Evolutionary conservation across 768 basidiomycete species (phyloP), one percentile per base, ranked within the genome.

Genomic region (Zangia roseola): DNA sequence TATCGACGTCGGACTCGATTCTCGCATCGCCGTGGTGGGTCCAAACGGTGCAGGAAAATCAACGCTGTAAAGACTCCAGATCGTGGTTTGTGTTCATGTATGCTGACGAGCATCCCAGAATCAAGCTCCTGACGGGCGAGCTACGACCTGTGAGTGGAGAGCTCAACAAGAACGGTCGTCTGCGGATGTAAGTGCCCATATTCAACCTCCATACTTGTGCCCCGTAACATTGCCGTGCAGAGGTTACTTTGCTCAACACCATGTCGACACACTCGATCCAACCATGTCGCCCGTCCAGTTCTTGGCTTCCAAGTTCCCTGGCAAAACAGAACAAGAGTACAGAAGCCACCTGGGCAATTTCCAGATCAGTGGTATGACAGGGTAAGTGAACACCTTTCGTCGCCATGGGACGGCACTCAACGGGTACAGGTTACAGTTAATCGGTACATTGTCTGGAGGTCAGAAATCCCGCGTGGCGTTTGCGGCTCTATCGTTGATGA

Each of bases 381-480:
- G 91, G 89, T 88, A 43, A 31, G 74, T 4, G n/a, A 61, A 26
- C 49, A 24, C 20, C 26, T 30, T 30, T 46, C 41, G 21, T 20
- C 20, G 28, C 44, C 40, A 24, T 51, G 39, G 16, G 36, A 23
- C 21, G 13, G n/a, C 19, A 28, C 49, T 43, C 14, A 28, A 19
- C 23, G 33, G 10, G 21, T 23, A 24, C 43, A 88, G 86, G 26
- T 68, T 98, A 57, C 95, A 97, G 62, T 71, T 80, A 52, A 98
- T 98, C 56, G 91, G 85, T 20, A 98, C 94, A 0, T 71, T 97
- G 12, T 90, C 87, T 59, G 95, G 94, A 68, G 95, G 95, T 66
- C 95, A 98, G 62, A 97, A 97, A 69, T 90, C 87, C 49, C 86
- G 95, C 58, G 95, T 97, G 13, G 92, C 94, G 1, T 98, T 98